Evolutionary conservation across 441 rosid genomes (phyloP).

Genomic region (Adansonia gregorii): DNA sequence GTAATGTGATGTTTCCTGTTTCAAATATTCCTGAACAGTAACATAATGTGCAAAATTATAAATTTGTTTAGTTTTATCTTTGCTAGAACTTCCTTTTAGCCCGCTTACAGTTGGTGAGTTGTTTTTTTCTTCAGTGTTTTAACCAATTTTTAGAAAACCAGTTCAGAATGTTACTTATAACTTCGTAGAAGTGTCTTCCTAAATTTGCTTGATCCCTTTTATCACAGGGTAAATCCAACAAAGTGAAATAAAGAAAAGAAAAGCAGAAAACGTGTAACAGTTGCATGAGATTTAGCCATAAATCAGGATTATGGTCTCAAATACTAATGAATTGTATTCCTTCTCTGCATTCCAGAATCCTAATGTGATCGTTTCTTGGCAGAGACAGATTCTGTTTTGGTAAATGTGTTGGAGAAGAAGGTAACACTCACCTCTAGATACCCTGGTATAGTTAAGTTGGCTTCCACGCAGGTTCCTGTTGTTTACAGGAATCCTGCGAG

Average conservation of each 20-base stretch:
- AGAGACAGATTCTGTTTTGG: constrained; percentile 72
- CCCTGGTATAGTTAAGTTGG: constrained; percentile 40
- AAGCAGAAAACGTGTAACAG: too few species aligned
- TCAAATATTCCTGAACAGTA: too few species aligned
- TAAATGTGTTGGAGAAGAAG: constrained; percentile 72
- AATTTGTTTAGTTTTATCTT: background rate
- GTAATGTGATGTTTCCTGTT: background rate
- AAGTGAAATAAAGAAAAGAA: too few species aligned
- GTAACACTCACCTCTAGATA: constrained; percentile 72
- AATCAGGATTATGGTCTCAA: too few species aligned
- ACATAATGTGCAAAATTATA: background rate
- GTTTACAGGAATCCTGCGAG: constrained; percentile 43
- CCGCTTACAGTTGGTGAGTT: background rate
- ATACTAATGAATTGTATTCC: background rate
- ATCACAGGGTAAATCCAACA: too few species aligned
- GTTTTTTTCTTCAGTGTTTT: background rate
- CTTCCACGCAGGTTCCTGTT: constrained; percentile 36
- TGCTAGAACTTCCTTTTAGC: background rate
- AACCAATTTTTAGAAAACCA: background rate
- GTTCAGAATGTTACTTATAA: background rate
- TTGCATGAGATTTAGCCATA: too few species aligned
- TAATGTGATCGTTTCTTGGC: constrained; percentile 22
- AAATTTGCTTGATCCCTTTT: background rate
- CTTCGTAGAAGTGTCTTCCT: background rate
- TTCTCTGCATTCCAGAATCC: background rate